Base-by-base conservation (phyloP, 768 basidiomycete species). In the Serendipita sp. region DNA sequence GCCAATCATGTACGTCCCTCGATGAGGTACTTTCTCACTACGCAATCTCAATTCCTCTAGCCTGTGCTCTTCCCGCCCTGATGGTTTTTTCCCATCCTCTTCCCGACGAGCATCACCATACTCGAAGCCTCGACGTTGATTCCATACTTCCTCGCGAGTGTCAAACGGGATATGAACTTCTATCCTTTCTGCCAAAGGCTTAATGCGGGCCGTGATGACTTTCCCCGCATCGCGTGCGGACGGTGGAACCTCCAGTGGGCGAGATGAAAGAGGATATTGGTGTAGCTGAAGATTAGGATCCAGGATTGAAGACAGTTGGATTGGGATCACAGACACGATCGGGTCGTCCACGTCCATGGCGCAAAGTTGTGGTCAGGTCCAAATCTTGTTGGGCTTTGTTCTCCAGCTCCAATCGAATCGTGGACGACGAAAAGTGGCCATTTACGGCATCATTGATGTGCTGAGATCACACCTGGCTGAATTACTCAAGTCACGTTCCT, bases 91-190 rank as follows among this genome's bases (percentile, higher is more conserved):
- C 63, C 78, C 79, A 71, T 91, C 90, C 68, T 90, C 89, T 63
- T 87, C 86, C 60, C 77, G 71, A 62, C 83, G 79, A 16, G 85
- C 87, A 23, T 70, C 72, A 2, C 88, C 90, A 16, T 88, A 74
- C 34, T 82, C 82, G 69, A 77, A 80, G 15, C 85, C 82, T 65
- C 80, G 80, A 63, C 88, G 86, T n/a, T 71, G 71, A 69, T 87
- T 91, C 84, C 86, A 90, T 15, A 92, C 87, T 67, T 90, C 88
- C 16, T 82, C 75, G 40, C 90, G 83, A 23, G 81, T 81, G 71
- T 92, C 90, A n/a, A 83, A 80, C 3, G 90, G 90, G 11, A 92
- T 79, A 72, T 90, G 88, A 27, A 92, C 78, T 72, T 92, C 90
- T 36, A 87, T 71, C 67, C 83, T 77, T 62, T 77, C 80, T 43